Evolutionary conservation across 257 asterid species (phyloP), one percentile per base, ranked within the genome.

Genomic region (Datura wrightii): DNA sequence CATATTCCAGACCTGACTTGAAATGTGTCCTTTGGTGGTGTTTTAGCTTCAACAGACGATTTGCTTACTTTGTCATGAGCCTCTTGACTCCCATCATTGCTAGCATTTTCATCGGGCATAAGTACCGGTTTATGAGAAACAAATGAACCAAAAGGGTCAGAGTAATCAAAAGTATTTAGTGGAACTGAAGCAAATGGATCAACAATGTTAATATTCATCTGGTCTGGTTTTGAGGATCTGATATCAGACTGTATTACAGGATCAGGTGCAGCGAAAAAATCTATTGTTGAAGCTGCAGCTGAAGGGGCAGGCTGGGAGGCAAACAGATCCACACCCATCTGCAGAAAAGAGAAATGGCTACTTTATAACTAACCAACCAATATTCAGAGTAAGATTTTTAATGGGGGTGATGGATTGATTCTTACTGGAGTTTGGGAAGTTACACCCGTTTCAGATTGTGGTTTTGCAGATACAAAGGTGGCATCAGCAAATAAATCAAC

Each of bases 1-100:
- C 99, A 95, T 84, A 95, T 93, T 89, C 97, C 99, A 41, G 98
- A 94, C 88, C 93, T 95, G 82, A 95, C 97, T 91, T 95, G 98
- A 91, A 94, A 95, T n/a, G 89, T 70, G 80, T 87, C 88, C 88
- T 91, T 92, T 50, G 88, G 62, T 79, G 80, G 85, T 81, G 82
- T 84, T 72, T 85, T 87, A 46, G 65, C 81, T 39, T 85, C 90
- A 70, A 85, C 76, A 55, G 67, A 37, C 37, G 44, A 67, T 50
- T 54, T 67, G 67, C 83, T 91, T 50, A 70, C 18, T 84, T 76
- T 91, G 41, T 86, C 91, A 78, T 83, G 71, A 83, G 80, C 82
- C 60, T 86, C 89, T 36, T 86, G 82, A 80, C 82, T 85, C 82
- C 87, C 88, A 54, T 85, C 86, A 80, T 41, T 83, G 53, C 86